Evolutionary conservation across 352 stramenopile species (phyloP).

Genomic region (Stramenopiles sp.): DNA sequence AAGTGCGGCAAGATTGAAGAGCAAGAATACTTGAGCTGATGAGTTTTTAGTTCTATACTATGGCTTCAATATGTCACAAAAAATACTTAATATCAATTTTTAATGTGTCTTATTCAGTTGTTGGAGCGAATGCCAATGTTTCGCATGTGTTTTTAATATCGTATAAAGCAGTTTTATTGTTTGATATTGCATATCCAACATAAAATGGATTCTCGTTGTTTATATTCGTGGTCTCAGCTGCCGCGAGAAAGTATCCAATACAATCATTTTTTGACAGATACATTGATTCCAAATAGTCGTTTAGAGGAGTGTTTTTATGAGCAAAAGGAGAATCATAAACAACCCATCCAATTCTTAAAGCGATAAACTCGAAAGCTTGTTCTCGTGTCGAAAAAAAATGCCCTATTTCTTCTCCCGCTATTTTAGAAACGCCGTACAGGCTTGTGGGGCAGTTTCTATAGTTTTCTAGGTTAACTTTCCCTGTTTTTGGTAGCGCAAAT

Average conservation of each 20-base stretch:
- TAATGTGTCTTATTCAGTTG: no score
- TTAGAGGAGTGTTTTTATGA: background rate
- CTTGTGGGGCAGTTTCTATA: background rate
- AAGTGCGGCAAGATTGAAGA: no score
- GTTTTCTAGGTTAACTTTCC: background rate
- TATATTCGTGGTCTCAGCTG: background rate
- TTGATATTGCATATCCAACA: background rate
- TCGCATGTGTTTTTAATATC: background rate
- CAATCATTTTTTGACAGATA: background rate
- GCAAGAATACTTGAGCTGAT: no score
- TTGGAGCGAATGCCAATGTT: background rate
- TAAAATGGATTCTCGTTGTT: background rate
- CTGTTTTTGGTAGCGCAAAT: background rate
- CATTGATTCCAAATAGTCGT: background rate
- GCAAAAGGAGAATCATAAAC: background rate
- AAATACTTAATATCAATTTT: no score
- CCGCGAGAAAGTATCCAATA: background rate
- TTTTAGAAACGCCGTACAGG: background rate
- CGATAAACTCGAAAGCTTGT: background rate
- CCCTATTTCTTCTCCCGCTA: background rate
- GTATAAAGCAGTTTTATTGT: background rate
- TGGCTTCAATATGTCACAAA: no score
- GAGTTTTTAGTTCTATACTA: no score
- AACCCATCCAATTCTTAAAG: background rate
- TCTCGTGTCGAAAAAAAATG: background rate